These are phyloP conservation scores for Exophiala lecanii-corni DNA, from an alignment of 2,329 filamentous ascomycete genomes.

Conservation along the genomic window DNA sequence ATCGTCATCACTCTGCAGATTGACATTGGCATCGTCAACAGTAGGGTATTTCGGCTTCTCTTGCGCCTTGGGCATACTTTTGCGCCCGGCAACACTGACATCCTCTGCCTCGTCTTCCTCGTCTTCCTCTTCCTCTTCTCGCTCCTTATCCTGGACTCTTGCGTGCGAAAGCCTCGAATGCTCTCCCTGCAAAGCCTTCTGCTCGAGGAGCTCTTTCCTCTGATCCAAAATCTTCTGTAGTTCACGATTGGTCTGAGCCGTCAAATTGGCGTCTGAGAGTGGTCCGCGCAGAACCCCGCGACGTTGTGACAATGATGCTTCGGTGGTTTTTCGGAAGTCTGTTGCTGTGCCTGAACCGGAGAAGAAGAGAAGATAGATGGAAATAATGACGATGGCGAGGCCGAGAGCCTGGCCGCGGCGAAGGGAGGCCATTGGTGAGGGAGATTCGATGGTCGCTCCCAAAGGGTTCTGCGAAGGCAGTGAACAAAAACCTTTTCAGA, in stretches of 20 bases:
- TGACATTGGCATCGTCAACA: background rate
- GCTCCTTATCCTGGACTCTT: background rate
- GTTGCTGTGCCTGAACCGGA: conserved; percentile 14
- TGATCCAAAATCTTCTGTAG: conserved; percentile 23
- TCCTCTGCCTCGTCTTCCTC: conserved; percentile 2
- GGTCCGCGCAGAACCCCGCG: conserved; percentile 20
- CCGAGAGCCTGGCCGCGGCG: conserved; percentile 20
- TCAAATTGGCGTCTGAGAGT: conserved; percentile 24
- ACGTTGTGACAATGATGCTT: conserved; percentile 21
- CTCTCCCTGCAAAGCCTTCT: conserved; percentile 1
- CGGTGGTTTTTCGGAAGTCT: conserved; percentile 24
- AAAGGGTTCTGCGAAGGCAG: no score
- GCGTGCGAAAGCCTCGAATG: background rate
- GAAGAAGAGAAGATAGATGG: conserved; percentile 26
- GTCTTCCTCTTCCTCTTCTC: background rate
- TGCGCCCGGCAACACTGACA: conserved; percentile 34
- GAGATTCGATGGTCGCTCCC: no score
- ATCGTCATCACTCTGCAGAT: background rate
- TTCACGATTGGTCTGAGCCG: conserved; percentile 23
- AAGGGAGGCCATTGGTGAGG: conserved; percentile 12
- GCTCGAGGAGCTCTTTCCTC: conserved; percentile 7
- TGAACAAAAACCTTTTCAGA: no score
- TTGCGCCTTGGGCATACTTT: conserved; percentile 26
- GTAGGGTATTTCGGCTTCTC: conserved; percentile 24
- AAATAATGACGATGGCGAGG: conserved; percentile 14